Conservation (phyloP, 2,329 filamentous ascomycete genomes). For the Cladorrhinum sp. region DNA sequence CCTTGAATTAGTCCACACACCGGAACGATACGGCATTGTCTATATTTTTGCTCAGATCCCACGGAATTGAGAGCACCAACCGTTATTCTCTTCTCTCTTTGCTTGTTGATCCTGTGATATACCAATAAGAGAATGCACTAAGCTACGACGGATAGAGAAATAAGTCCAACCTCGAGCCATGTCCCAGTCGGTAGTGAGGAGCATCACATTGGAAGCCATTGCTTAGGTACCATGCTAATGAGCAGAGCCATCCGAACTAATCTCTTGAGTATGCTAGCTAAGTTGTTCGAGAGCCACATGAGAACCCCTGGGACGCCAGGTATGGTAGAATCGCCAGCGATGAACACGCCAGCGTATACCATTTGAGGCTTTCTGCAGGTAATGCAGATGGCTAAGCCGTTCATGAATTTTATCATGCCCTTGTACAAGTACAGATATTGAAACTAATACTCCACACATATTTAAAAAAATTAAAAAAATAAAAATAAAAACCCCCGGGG, state of each 20-base stretch:
- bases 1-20: constrained; percentile 52
- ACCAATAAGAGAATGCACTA: no score
- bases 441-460: no score
- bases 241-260: constrained; percentile 63
- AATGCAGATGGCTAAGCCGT: constrained; percentile 48
- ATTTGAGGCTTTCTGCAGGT: constrained; percentile 55
- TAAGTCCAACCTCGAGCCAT: constrained; percentile 29
- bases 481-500: no score
- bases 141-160: no score
- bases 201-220: constrained; percentile 68
- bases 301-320: constrained; percentile 77
- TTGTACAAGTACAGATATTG: no score
- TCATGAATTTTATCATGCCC: no score
- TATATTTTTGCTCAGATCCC: constrained; percentile 35
- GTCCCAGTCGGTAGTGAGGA: constrained; percentile 50
- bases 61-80: neutral
- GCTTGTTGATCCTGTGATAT: no score
- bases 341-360: constrained; percentile 72
- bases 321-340: constrained; percentile 76
- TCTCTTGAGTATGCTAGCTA: constrained; percentile 64
- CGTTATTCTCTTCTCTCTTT: neutral
- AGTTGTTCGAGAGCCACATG: constrained; percentile 75
- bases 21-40: constrained; percentile 62
- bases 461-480: no score
- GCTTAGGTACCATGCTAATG: constrained; percentile 57